These are phyloP conservation scores for Pichia insulana DNA, from an alignment of 805 yeast genomes.

Conservation along the genomic window DNA sequence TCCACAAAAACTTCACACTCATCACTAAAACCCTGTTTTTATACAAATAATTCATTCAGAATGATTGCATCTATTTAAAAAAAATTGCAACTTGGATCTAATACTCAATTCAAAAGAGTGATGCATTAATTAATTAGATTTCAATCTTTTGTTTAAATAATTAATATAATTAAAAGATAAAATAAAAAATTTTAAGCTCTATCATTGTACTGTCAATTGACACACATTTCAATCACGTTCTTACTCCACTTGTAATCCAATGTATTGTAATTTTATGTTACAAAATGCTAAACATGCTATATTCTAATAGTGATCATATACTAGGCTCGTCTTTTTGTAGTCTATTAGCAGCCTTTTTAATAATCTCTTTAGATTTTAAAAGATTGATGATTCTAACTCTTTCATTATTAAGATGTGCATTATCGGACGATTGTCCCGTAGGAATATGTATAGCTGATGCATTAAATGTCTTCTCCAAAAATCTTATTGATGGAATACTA, in stretches of 20 bases:
- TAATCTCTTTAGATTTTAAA: conserved; percentile 60
- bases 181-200: conserved; percentile 1
- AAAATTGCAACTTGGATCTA: not conserved
- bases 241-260: too few relatives aligned
- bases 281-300: not conserved
- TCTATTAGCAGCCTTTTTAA: conserved; percentile 43
- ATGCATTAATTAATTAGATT: not conserved
- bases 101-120: not conserved
- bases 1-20: not conserved
- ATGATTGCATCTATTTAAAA: not conserved
- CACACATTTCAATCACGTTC: too few relatives aligned
- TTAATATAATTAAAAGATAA: not conserved
- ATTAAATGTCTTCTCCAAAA: conserved; percentile 67
- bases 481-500: conserved; percentile 83
- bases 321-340: conserved; percentile 20
- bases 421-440: conserved; percentile 91
- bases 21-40: not conserved
- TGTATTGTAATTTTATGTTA: too few relatives aligned
- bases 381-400: conserved; percentile 71
- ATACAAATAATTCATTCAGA: not conserved
- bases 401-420: conserved; percentile 88
- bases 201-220: not conserved
- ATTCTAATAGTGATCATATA: too few relatives aligned
- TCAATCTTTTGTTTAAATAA: not conserved
- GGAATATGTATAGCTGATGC: conserved; percentile 96